Evolutionary conservation across 2,329 filamentous ascomycete genomes (phyloP).

Genomic region (Aureobasidium pullulans): DNA sequence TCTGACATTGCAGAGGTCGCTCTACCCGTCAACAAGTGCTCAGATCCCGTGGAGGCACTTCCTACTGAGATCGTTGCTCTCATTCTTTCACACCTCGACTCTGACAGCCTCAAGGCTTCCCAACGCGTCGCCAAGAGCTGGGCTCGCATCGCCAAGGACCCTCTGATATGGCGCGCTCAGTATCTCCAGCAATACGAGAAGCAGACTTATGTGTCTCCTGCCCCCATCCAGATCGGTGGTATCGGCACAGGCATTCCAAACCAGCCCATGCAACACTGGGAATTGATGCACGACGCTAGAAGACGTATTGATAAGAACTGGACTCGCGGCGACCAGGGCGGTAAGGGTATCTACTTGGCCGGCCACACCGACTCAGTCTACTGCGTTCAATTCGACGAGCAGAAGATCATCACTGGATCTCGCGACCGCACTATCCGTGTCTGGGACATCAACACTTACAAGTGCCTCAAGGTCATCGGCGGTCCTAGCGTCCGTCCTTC

Average conservation of each 20-base stretch:
- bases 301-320: slow-evolving; percentile 70
- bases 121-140: slow-evolving; percentile 52
- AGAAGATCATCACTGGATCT: slow-evolving; percentile 94
- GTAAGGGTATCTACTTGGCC: slow-evolving; percentile 79
- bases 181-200: slow-evolving; percentile 50
- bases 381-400: slow-evolving; percentile 95
- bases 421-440: slow-evolving; percentile 91
- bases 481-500: slow-evolving; percentile 55
- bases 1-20: slow-evolving; percentile 13
- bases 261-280: slow-evolving; percentile 68
- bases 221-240: slow-evolving; percentile 42
- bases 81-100: slow-evolving; percentile 54
- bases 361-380: slow-evolving; percentile 96
- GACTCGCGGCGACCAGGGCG: slow-evolving; percentile 57
- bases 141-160: slow-evolving; percentile 48
- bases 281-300: slow-evolving; percentile 72
- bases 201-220: slow-evolving; percentile 37
- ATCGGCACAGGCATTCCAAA: slow-evolving; percentile 43
- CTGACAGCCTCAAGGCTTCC: slow-evolving; percentile 46
- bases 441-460: slow-evolving; percentile 87
- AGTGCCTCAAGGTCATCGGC: slow-evolving; percentile 80
- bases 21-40: background rate
- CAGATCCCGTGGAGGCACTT: slow-evolving; percentile 47
- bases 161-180: slow-evolving; percentile 55
- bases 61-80: slow-evolving; percentile 53